Evolutionary conservation across 306 rosid species (phyloP).

Genomic region (Ammopiptanthus mongolicus): DNA sequence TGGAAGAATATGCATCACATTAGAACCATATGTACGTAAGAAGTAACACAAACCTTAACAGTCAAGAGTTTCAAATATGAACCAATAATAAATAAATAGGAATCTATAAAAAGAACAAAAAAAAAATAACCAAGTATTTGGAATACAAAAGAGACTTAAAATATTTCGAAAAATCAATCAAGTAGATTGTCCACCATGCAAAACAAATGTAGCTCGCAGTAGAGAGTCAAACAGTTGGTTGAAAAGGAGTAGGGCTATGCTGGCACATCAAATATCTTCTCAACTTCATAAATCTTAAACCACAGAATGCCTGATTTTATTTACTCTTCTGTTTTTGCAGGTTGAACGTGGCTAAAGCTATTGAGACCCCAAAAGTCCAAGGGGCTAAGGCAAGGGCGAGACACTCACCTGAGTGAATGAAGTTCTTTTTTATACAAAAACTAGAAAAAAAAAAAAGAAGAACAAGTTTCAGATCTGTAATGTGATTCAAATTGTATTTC

Average conservation of each 20-base stretch:
- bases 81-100: neutral
- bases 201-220: neutral
- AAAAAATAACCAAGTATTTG: neutral
- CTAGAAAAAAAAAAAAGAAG: neutral
- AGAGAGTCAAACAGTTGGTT: neutral
- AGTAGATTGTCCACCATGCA: neutral
- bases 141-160: neutral
- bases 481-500: neutral
- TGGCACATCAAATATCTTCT: neutral
- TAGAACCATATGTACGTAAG: neutral
- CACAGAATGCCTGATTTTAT: neutral
- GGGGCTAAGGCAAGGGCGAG: neutral
- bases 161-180: neutral
- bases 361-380: neutral
- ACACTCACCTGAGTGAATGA: neutral
- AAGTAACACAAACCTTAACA: neutral
- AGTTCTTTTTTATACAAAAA: neutral
- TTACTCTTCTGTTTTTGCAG: neutral
- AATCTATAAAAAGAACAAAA: neutral
- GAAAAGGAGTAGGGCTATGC: neutral
- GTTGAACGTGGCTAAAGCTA: neutral
- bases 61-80: neutral
- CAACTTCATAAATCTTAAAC: neutral
- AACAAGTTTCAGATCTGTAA: neutral
- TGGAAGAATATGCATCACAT: neutral